Evolutionary conservation across 2,329 filamentous ascomycete genomes (phyloP).

Genomic region (Lachnellula cervina): DNA sequence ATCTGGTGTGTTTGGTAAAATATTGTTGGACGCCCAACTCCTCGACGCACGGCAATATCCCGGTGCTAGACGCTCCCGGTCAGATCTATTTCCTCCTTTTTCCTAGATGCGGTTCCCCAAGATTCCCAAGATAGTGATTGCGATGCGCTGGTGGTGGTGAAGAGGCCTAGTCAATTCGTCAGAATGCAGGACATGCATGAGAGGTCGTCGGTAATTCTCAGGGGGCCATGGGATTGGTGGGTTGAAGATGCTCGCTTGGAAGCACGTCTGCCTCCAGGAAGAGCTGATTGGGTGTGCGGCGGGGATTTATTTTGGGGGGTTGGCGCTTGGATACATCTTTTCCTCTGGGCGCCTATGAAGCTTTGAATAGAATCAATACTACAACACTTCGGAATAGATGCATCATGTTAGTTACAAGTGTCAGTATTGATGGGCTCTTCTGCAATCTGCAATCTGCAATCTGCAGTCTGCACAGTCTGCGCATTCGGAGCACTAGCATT

Average conservation of each 20-base stretch:
- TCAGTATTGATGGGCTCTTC: background rate
- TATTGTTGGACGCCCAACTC: background rate
- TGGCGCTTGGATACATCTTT: slow-evolving; percentile 15
- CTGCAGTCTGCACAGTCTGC: background rate
- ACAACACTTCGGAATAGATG: background rate
- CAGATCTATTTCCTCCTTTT: slow-evolving; percentile 14
- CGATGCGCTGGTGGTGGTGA: slow-evolving; percentile 5
- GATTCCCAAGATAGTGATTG: slow-evolving; percentile 8
- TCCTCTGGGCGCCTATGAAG: slow-evolving; percentile 15
- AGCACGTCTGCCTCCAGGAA: slow-evolving; percentile 1
- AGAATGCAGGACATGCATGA: background rate
- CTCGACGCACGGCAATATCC: slow-evolving; percentile 6
- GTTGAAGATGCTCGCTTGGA: slow-evolving; percentile 8
- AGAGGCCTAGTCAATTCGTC: slow-evolving; percentile 11
- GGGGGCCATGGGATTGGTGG: background rate
- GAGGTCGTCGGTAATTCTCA: background rate
- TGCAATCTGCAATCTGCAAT: background rate
- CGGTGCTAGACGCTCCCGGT: slow-evolving; percentile 22
- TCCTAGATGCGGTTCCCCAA: background rate
- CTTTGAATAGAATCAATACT: slow-evolving; percentile 12
- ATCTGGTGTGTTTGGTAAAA: background rate
- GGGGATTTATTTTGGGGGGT: slow-evolving; percentile 10
- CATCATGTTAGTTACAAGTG: background rate
- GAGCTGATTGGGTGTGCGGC: slow-evolving; percentile 1
- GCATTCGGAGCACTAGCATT: background rate